Base-by-base conservation (phyloP, 805 yeast genomes). In the Komagataella pseudopastoris region DNA sequence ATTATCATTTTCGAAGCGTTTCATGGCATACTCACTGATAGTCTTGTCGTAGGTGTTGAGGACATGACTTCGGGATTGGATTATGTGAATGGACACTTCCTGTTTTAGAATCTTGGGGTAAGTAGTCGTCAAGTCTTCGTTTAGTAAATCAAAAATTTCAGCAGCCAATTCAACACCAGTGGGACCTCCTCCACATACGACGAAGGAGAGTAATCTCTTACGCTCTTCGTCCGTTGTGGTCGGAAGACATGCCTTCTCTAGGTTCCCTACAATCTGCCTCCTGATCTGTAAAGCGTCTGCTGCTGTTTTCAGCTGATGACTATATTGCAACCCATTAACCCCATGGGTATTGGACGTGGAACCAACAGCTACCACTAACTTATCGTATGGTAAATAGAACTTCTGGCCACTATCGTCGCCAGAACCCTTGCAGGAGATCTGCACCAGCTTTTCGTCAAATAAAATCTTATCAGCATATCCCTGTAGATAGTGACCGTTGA, bases 151-250 rank as follows among this genome's bases (percentile, higher is more conserved):
- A 56, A 70, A 80, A 24, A 82, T 75, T 63, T 82, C 88, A 36
- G 88, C 85, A 30, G 88, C 88, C 58, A 81, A 75, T 61, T 81
- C 88, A 43, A 80, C 85, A 58, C 88, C 88, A 1, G 88, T 81
- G 51, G 88, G 86, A 47, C 88, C 88, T 54, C 87, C 88, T 55
- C 88, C 88, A 63, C 86, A 81, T 39, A 81, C 76, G 12, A 81
- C 85, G 63, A 81, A 81, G 50, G 81, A 75, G 48, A 82, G 68
- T 54, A 82, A 63, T 53, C 72, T 74, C 58, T 77, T 78, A 56
- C 87, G 75, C 59, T 81, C 85, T 47, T 73, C 83, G 55, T 78
- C 83, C 1, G 80, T 55, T 0, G 85, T 79, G 0, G 85, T 76
- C 51, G 87, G 87, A 56, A 82, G 66, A 56, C 84, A 75, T 2